Conservation (phyloP, 1,284 basidiomycete species). For the Flammula alnicola region DNA sequence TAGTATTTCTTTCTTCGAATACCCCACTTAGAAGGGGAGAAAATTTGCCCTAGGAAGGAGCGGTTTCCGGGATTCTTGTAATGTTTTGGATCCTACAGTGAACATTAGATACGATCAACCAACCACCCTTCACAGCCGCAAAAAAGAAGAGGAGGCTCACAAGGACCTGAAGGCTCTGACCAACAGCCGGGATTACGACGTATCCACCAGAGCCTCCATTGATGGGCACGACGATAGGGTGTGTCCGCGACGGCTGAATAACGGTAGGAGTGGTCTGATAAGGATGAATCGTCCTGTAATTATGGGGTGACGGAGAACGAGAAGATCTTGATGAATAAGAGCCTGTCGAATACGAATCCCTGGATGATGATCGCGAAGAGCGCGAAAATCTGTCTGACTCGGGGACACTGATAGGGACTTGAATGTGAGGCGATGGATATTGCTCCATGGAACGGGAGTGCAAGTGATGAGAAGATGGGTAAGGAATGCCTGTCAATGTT, state of each 20-base stretch:
- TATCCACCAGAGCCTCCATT: constrained; percentile 23
- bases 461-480: not conserved
- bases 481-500: not conserved
- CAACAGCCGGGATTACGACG: constrained; percentile 19
- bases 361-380: constrained; percentile 10
- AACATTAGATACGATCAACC: not conserved
- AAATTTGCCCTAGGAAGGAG: constrained; percentile 11
- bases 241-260: constrained; percentile 14
- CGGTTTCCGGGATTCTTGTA: constrained; percentile 6
- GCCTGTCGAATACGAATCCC: constrained; percentile 7
- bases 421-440: constrained; percentile 6
- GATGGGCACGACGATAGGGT: constrained; percentile 24
- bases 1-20: constrained; percentile 4
- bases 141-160: constrained; percentile 10
- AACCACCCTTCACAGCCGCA: too few relatives aligned
- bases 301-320: not conserved
- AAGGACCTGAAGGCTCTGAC: constrained; percentile 17
- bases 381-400: constrained; percentile 10
- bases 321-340: constrained; percentile 10
- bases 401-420: constrained; percentile 6
- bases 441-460: constrained; percentile 2
- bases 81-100: not conserved
- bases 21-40: constrained; percentile 21
- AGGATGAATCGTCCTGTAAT: constrained; percentile 12
- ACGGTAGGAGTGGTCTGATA: constrained; percentile 13